Percentiles rank a stretch among this genome's conserved stretches.
Evolutionary conservation across 2,329 filamentous ascomycete genomes (phyloP).

Genomic region (Sordariomycetes sp.): DNA sequence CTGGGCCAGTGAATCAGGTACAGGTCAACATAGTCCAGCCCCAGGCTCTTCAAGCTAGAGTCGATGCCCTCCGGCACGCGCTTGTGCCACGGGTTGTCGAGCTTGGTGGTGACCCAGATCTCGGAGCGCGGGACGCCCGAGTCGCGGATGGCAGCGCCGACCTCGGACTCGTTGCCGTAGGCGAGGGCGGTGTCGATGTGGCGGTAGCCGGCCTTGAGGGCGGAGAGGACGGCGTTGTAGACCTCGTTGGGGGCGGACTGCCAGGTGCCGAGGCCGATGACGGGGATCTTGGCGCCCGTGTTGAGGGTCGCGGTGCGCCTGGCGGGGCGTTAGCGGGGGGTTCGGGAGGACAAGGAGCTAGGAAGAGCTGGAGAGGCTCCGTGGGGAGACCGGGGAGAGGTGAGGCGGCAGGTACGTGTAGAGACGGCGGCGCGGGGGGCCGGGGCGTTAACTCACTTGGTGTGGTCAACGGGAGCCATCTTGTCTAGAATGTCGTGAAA

Average conservation of each 20-base stretch:
- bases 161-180: constrained; percentile 64
- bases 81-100: constrained; percentile 70
- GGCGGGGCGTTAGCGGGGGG: background rate
- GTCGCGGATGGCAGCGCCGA: constrained; percentile 50
- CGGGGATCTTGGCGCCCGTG: constrained; percentile 66
- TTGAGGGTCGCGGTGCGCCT: constrained; percentile 50
- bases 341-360: background rate
- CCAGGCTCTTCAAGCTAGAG: constrained; percentile 44
- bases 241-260: constrained; percentile 60
- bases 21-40: constrained; percentile 53
- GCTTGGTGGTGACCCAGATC: constrained; percentile 68
- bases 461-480: constrained; percentile 17
- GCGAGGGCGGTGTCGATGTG: constrained; percentile 67
- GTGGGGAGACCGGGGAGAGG: background rate
- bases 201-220: constrained; percentile 55
- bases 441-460: constrained; percentile 7
- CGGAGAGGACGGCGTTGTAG: constrained; percentile 55
- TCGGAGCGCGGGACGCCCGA: constrained; percentile 51
- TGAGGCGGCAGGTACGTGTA: background rate
- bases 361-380: background rate
- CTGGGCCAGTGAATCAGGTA: constrained; percentile 64
- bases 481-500: background rate
- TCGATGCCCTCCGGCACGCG: constrained; percentile 49
- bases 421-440: background rate
- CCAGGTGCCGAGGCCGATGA: constrained; percentile 68